Evolutionary conservation across 306 rosid species (phyloP), one percentile per base, ranked within the genome.

Genomic region (Bauhinia variegata): DNA sequence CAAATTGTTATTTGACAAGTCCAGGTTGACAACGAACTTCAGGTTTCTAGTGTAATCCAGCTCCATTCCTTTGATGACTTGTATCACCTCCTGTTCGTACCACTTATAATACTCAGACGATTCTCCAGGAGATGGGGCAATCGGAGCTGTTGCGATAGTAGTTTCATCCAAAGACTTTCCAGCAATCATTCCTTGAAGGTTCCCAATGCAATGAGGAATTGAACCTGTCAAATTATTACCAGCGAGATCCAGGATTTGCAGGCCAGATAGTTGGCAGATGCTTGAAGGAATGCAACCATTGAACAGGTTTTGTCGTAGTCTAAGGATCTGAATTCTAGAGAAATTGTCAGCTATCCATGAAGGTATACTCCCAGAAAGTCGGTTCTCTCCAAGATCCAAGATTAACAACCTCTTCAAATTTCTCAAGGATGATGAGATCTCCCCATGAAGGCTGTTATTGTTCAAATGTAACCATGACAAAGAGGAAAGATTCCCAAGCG

Each of bases 1-100:
- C 55, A 74, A 56, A 36, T 5, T 31, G 38, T 74, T 58, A 14
- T n/a, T 31, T 67, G 79, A 67, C 46, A 74, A 49, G 41, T 74
- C 63, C 79, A n/a, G n/a, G n/a, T n/a, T n/a, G n/a, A n/a, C n/a
- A n/a, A n/a, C n/a, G n/a, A n/a, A n/a, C n/a, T n/a, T n/a, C n/a
- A n/a, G n/a, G n/a, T n/a, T n/a, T n/a, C n/a, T n/a, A 66, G 47
- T 39, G n/a, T 47, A 74, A 8, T 41, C 55, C 39, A 50, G 33
- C 32, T 66, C 74, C 13, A 1, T 67, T 59, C 74, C 74, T 51
- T 60, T 67, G 2, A 43, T 7, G 9, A 43, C 18, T 4, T 19
- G n/a, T n/a, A n/a, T n/a, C n/a, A n/a, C n/a, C 0, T 23, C 70
- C 54, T 67, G 64, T 23, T 51, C 46, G 48, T 17, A n/a, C 73